Conservation (phyloP, 495 filamentous ascomycete genomes). For the Xylaria palmicola region DNA sequence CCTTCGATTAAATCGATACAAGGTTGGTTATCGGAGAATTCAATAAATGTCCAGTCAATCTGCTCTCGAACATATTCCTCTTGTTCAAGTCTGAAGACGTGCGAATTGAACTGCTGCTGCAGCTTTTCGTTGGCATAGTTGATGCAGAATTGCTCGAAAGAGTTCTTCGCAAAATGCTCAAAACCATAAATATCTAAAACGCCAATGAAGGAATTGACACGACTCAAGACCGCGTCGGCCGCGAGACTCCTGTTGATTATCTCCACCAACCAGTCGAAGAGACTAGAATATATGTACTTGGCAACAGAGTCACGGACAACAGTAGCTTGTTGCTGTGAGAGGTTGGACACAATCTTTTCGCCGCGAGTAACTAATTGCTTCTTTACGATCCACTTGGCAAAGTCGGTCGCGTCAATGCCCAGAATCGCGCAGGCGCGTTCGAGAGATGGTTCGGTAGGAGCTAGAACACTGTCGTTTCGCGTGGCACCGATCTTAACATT, state of each 20-base stretch:
- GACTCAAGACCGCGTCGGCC: slow-evolving; percentile 78
- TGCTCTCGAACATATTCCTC: slow-evolving; percentile 96
- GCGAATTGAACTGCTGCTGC: slow-evolving; percentile 99
- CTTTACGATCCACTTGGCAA: slow-evolving; percentile 99
- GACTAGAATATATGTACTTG: slow-evolving; percentile 96
- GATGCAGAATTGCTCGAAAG: slow-evolving; percentile 99
- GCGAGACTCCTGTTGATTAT: slow-evolving; percentile 89
- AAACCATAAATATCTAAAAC: slow-evolving; percentile 99
- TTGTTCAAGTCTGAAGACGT: slow-evolving; percentile 99
- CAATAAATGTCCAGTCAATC: slow-evolving; percentile 99
- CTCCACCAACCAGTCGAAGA: slow-evolving; percentile 98
- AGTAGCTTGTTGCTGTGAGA: slow-evolving; percentile 88
- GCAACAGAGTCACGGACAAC: slow-evolving; percentile 97
- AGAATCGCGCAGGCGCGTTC: slow-evolving; percentile 81
- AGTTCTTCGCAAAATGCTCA: slow-evolving; percentile 99
- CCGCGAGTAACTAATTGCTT: slow-evolving; percentile 96
- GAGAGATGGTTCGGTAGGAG: slow-evolving; percentile 77
- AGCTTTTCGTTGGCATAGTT: slow-evolving; percentile 99
- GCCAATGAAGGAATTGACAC: slow-evolving; percentile 92
- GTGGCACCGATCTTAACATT: slow-evolving; percentile 94
- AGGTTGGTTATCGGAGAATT: slow-evolving; percentile 99
- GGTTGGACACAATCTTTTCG: slow-evolving; percentile 95
- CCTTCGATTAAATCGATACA: slow-evolving; percentile 99
- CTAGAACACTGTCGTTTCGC: slow-evolving; percentile 79
- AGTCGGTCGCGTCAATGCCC: slow-evolving; percentile 81